Evolutionary conservation across 2,329 filamentous ascomycete genomes (phyloP), one percentile per base, ranked within the genome.

Genomic region (Sporothrix protearum): DNA sequence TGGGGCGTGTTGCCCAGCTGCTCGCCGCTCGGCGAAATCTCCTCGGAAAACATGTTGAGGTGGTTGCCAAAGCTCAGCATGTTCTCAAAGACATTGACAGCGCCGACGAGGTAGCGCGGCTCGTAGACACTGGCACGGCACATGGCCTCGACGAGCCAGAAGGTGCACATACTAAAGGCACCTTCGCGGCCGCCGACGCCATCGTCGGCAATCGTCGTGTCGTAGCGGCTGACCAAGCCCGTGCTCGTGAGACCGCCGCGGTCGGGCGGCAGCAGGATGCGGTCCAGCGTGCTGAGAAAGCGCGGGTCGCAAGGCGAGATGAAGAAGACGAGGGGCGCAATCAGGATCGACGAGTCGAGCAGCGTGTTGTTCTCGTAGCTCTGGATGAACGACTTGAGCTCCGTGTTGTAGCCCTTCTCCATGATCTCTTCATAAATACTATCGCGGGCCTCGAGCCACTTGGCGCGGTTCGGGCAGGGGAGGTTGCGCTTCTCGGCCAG

Each of bases 1-100:
- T 93, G 91, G 0, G 92, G 91, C 19, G 91, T 93, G 77, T 94
- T 94, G 0, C 92, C 92, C 72, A 94, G 83, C 81, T 94, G 91
- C 80, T 94, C 91, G 12, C 92, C 92, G 68, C 86, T 89, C 69
- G 89, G 84, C 5, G 91, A 87, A 76, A 94, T 93, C 81, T 94
- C 91, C 78, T 94, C 91, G 8, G 89, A 92, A 78, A 93, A 93
- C 87, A 94, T 93, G 76, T 86, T 86, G 70, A 94, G 80, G 78
- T 94, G 91, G 78, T 94, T 94, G 1, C 89, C 88, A 80, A 93
- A 94, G 74, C 86, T 86, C 30, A 94, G 83, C 84, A 93, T 92
- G 76, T 92, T 93, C 80, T 94, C 91, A 76, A 94, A 94, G 55
- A 93, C 83, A 75, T 87, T 90, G 75, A 92, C 84, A 7, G 91